Base-by-base conservation (phyloP, 2,329 filamentous ascomycete genomes). In the Ophiostoma ulmi region DNA sequence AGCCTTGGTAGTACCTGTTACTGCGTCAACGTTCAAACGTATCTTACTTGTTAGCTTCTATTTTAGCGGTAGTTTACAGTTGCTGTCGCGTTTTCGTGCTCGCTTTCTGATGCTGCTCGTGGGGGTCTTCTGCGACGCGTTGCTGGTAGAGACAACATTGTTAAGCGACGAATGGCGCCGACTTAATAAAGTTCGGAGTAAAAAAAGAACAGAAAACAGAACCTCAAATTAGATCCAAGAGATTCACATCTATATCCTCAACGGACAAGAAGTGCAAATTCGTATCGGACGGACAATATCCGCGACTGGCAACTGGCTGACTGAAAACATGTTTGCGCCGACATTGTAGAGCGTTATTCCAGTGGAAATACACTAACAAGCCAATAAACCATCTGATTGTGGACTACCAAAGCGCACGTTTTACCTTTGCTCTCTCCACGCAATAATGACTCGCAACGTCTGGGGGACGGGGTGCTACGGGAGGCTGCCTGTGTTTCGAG, bases 301-400 rank as follows among this genome's bases (percentile, higher is more conserved):
- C 52, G 52, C n/a, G 52, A 8, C 17, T 20, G 44, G 26, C 22
- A 26, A 58, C 52, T 26, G 52, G 14, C n/a, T 5, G 31, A 20
- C 44, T 14, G n/a, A 22, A 22, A 10, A 26, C 52, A 48, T 48
- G 52, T 11, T 58, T 26, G 22, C 52, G n/a, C 22, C 11, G 52
- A 22, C 52, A 26, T 26, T 17, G 7, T 55, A 13, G n/a, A 55
- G 52, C n/a, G n/a, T 58, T 58, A 58, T 26, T 58, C 52, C 52
- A 58, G 52, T 58, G n/a, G 52, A 31, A 58, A 31, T 58, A 58
- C 52, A 58, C 52, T 26, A 58, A 26, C 22, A 58, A 22, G 52
- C 52, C 5, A 26, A 31, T 58, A 58, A 58, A 26, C 52, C 22
- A 14, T 58, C n/a, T 55, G 52, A 55, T 22, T 58, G 52, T 48